Base-by-base conservation (phyloP, 768 basidiomycete genomes). In the Suillus fuscotomentosus region DNA sequence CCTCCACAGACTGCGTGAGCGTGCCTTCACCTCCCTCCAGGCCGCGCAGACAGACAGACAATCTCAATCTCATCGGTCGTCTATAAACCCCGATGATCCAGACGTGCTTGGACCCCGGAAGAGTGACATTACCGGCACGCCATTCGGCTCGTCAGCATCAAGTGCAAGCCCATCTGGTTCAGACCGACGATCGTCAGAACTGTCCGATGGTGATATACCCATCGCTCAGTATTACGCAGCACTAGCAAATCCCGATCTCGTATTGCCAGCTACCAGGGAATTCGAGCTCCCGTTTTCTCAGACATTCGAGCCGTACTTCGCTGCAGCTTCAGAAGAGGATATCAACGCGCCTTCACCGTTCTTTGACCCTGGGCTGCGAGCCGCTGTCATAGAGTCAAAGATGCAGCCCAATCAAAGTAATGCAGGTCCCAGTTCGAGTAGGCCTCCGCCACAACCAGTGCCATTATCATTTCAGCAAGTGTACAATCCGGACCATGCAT, bases 101-200 rank as follows among this genome's bases (percentile, higher is more conserved):
- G 80, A 81, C 62, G 76, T 79, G 13, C 70, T 81, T 9, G 78
- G 78, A 41, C 77, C 78, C 41, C 75, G 77, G n/a, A 77, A 76
- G 62, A 64, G 72, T 41, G 75, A 79, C 17, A 78, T 80, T 50
- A 72, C 72, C 57, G 66, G 68, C 27, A 72, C 77, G 24, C 66
- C 71, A 39, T 71, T 75, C 42, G 72, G 66, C 59, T 75, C 79
- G 10, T 76, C 80, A 14, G 65, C 71, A 6, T 62, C 65, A 36
- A 60, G 60, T 47, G 43, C 65, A 31, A 60, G 61, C 38, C 43
- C 65, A 24, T 64, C 73, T 1, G 17, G 10, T 59, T 24, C 36
- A 13, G 57, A 43, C 27, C 39, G 57, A 57, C 56, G 1, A 27
- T 59, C 27, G 13, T 59, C 41, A 42, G 57, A 59, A 42, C 57